A percentile compares a stretch with the other conserved stretches of the same genome.
Evolutionary conservation across 2,329 filamentous ascomycete genomes (phyloP).

Genomic region (Neonectria hederae): DNA sequence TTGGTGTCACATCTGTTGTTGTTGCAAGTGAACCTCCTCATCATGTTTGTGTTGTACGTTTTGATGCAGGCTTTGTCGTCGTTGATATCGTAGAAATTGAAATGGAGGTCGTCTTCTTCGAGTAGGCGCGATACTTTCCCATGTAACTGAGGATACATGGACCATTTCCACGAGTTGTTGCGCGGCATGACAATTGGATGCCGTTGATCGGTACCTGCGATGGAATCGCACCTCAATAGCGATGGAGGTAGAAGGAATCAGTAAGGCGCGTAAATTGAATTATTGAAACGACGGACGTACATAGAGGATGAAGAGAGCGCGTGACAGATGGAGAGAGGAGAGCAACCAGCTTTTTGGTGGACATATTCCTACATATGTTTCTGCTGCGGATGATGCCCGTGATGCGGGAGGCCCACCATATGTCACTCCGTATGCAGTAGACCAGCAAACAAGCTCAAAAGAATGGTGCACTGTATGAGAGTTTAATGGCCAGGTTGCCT

Average conservation of each 20-base stretch:
- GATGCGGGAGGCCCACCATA: neutral
- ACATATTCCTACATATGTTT: neutral
- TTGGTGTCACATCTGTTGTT: constrained; percentile 36
- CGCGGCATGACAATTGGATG: constrained; percentile 1
- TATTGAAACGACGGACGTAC: neutral
- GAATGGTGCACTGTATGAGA: too few relatives aligned
- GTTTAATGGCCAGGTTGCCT: too few relatives aligned
- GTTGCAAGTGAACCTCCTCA: constrained; percentile 47
- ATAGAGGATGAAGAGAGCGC: neutral
- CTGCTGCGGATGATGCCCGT: neutral
- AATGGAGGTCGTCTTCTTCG: constrained; percentile 21
- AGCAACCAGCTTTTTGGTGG: neutral
- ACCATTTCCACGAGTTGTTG: constrained; percentile 20
- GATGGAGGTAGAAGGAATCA: neutral
- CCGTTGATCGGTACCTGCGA: neutral
- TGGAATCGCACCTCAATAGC: neutral
- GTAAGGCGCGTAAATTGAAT: neutral
- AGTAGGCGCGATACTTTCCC: constrained; percentile 26
- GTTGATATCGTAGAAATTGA: constrained; percentile 38
- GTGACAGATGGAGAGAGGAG: neutral
- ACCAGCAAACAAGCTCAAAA: too few relatives aligned
- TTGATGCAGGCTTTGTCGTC: constrained; percentile 24
- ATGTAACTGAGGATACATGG: constrained; percentile 36
- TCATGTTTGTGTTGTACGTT: constrained; percentile 43
- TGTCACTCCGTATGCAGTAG: neutral